These are phyloP conservation scores for Fusarium ambrosium DNA, from an alignment of 2,329 filamentous ascomycete species.

Conservation along the genomic window DNA sequence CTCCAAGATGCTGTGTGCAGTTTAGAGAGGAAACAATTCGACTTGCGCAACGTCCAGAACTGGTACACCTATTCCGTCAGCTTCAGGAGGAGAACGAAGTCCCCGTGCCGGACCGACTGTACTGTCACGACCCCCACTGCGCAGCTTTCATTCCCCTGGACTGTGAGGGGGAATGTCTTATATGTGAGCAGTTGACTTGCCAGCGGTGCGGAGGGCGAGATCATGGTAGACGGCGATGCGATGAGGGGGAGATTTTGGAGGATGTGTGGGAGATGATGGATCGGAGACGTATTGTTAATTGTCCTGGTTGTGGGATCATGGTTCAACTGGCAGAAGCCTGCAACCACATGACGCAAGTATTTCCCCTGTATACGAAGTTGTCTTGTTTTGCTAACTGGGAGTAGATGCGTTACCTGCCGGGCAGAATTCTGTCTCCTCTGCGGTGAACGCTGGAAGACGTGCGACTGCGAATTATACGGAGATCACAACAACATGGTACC, in stretches of 20 bases:
- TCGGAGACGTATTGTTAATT: slow-evolving; percentile 37
- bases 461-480: slow-evolving; percentile 46
- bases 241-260: slow-evolving; percentile 24
- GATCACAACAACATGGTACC: slow-evolving; percentile 19
- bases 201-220: slow-evolving; percentile 8
- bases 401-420: slow-evolving; percentile 56
- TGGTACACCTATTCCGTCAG: slow-evolving; percentile 41
- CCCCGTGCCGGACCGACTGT: slow-evolving; percentile 24
- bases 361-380: not conserved
- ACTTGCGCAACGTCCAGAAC: slow-evolving; percentile 21
- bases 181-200: slow-evolving; percentile 34
- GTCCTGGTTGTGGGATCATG: slow-evolving; percentile 41
- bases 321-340: slow-evolving; percentile 39
- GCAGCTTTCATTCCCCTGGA: slow-evolving; percentile 38
- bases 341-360: slow-evolving; percentile 43
- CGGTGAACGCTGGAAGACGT: slow-evolving; percentile 57
- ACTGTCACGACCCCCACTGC: slow-evolving; percentile 41
- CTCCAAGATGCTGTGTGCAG: slow-evolving; percentile 40
- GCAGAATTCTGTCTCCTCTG: slow-evolving; percentile 66
- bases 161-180: slow-evolving; percentile 12
- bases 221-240: slow-evolving; percentile 26
- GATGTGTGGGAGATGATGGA: slow-evolving; percentile 47
- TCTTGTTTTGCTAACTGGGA: not conserved
- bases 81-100: slow-evolving; percentile 25
- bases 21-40: slow-evolving; percentile 31